Conservation (phyloP, 164 flowering plant genomes). For the Magnolia officinalis region DNA sequence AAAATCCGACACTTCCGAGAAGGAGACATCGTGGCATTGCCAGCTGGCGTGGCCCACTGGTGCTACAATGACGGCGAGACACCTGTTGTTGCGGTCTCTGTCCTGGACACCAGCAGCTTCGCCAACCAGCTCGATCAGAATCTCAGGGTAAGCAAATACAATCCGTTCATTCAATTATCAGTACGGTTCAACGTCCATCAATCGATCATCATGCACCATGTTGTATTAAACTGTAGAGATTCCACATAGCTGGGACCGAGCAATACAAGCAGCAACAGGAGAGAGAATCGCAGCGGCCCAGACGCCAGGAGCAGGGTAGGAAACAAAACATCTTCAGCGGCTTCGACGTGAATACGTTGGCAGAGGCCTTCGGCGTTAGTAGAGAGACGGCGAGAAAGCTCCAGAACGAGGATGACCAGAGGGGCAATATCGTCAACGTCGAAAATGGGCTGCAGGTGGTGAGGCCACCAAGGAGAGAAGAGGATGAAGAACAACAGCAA, state of each 20-base stretch:
- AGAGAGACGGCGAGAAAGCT: conserved; percentile 30
- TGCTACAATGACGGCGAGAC: conserved; percentile 39
- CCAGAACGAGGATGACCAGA: conserved; percentile 14
- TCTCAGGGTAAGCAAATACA: conserved; percentile 25
- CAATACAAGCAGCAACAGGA: too few species aligned
- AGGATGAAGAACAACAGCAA: conserved; percentile 3
- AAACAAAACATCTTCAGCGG: conserved; percentile 34
- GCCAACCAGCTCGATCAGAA: conserved; percentile 44
- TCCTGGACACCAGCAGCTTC: conserved; percentile 28
- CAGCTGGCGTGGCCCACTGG: conserved; percentile 40
- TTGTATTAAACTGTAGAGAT: conserved; percentile 16
- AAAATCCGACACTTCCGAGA: conserved; percentile 25
- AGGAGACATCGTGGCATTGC: conserved; percentile 40
- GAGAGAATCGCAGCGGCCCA: neutral
- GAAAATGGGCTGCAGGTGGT: conserved; percentile 26
- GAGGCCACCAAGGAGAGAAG: conserved; percentile 20
- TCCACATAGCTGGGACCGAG: conserved; percentile 33
- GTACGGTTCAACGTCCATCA: neutral
- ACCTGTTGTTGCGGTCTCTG: conserved; percentile 20
- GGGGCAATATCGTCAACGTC: conserved; percentile 28
- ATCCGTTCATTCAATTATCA: too few species aligned
- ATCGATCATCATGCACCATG: neutral
- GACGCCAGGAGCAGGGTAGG: neutral
- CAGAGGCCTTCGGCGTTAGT: conserved; percentile 25
- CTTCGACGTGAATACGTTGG: conserved; percentile 22